Base-by-base conservation (phyloP, 352 stramenopile genomes). In the Bremia lactucae region DNA sequence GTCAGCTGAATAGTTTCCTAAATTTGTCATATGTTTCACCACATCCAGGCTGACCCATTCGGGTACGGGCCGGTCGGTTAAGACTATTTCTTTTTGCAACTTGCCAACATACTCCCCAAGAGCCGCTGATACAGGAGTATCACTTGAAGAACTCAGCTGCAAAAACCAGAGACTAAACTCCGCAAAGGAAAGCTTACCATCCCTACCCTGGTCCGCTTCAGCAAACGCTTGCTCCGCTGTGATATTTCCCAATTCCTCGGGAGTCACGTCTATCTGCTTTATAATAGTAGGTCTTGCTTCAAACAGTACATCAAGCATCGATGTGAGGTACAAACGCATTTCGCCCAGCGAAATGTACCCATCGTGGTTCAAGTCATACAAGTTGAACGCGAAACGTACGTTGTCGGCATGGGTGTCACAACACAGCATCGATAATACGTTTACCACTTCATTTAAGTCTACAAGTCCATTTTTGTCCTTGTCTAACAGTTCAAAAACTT, bases 341-440 rank as follows among this genome's bases (percentile, higher is more conserved):
- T 94, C 83, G 4, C 67, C 66, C 6, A 95, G 48, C 13, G 75
- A 89, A 35, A 95, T 94, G 34, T 62, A 82, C 7, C 81, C 84
- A 42, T 94, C 81, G 25, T 83, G 69, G 52, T 95, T 92, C 21
- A 90, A 61, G 44, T 94, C 83, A 51, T 93, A 94, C 19, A 95
- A 52, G 19, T 72, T 79, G 35, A 95, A 95, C 2, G 82, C 79
- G 2, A 78, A 59, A n/a, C 65, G 68, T 6, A 90, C 73, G 39
- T 91, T 88, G 31, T 94, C 78, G 0, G 64, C 64, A 31, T 78
- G 55, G 8, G 43, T 72, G 13, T 75, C 80, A 13, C 78, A 68
- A 37, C 80, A 92, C 2, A 93, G 52, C 40, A 94, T 64, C 1
- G 77, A 89, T 8, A 95, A 50, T 0, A 82, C 82, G 24, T 71